phyloP scores from a whole-genome alignment of 306 rosid genomes.

The Albizia julibrissin region DNA sequence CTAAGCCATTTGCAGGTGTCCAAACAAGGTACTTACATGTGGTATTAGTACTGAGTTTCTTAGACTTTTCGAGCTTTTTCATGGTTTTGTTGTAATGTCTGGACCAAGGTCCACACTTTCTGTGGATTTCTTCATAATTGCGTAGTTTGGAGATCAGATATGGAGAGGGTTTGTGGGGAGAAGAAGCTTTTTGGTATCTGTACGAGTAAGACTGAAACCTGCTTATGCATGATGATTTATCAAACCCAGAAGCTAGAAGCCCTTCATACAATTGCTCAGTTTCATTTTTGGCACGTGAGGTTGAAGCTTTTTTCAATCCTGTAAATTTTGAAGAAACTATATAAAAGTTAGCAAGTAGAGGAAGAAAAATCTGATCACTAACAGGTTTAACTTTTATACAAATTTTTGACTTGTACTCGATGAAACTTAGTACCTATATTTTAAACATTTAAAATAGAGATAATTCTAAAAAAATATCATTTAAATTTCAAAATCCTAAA shows the following conservation, averaged over 20 bases:
- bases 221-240: constrained; percentile 62
- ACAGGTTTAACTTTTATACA: too few relatives aligned
- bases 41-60: constrained; percentile 18
- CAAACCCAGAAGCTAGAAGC: constrained; percentile 57
- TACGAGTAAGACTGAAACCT: constrained; percentile 58
- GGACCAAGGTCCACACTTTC: constrained; percentile 66
- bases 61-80: constrained; percentile 32
- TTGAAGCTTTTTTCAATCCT: constrained; percentile 21
- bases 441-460: too few relatives aligned
- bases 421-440: too few relatives aligned
- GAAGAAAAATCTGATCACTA: not conserved
- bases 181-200: constrained; percentile 43
- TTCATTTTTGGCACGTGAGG: not conserved
- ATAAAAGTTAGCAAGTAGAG: not conserved
- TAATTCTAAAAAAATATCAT: too few relatives aligned
- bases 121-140: constrained; percentile 71
- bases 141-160: constrained; percentile 64
- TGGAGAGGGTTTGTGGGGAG: constrained; percentile 57
- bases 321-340: constrained; percentile 6
- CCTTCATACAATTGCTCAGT: constrained; percentile 50
- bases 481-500: too few relatives aligned
- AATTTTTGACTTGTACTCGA: too few relatives aligned
- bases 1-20: constrained; percentile 67
- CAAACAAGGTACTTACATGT: constrained; percentile 72
- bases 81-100: constrained; percentile 51